phyloP scores from a whole-genome alignment of 2,329 filamentous ascomycete genomes.

The Fusarium chlamydosporum region DNA sequence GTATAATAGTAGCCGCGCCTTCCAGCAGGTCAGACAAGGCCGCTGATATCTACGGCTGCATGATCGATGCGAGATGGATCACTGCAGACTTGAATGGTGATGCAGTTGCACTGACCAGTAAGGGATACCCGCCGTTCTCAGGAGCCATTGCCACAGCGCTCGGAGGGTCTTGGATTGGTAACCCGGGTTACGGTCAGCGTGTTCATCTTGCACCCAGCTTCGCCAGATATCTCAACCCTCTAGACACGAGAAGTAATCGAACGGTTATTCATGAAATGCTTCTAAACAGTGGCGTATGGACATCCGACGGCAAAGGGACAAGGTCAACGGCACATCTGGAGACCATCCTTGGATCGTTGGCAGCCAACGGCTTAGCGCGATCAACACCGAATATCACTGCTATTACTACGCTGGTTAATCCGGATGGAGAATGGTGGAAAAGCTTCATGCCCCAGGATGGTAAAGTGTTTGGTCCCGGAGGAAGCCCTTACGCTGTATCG shows the following conservation, averaged over 20 bases:
- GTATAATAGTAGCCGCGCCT: slow-evolving; percentile 23
- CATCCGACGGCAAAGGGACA: slow-evolving; percentile 17
- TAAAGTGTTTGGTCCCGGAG: slow-evolving; percentile 36
- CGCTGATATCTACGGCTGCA: slow-evolving; percentile 41
- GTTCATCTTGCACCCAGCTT: slow-evolving; percentile 37
- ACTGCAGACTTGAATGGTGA: slow-evolving; percentile 34
- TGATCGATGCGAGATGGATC: slow-evolving; percentile 41
- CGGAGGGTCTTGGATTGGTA: slow-evolving; percentile 37
- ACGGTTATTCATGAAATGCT: slow-evolving; percentile 41
- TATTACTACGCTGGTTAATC: slow-evolving; percentile 20
- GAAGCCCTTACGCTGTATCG: slow-evolving; percentile 35
- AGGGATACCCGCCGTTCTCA: slow-evolving; percentile 37
- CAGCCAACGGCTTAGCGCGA: slow-evolving; percentile 33
- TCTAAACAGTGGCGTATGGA: slow-evolving; percentile 39
- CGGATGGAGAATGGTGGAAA: slow-evolving; percentile 40
- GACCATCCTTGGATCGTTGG: slow-evolving; percentile 30
- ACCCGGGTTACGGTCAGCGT: slow-evolving; percentile 28
- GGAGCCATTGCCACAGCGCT: slow-evolving; percentile 32
- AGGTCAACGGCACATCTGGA: slow-evolving; percentile 31
- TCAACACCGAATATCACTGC: slow-evolving; percentile 24
- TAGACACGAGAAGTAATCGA: slow-evolving; percentile 14
- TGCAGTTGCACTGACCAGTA: slow-evolving; percentile 33
- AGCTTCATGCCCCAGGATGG: slow-evolving; percentile 39
- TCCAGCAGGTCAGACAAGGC: slow-evolving; percentile 12
- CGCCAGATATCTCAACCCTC: slow-evolving; percentile 35